Evolutionary conservation across 2,329 filamentous ascomycete species (phyloP), one percentile per base, ranked within the genome.

Genomic region (Microsporum audouinii): DNA sequence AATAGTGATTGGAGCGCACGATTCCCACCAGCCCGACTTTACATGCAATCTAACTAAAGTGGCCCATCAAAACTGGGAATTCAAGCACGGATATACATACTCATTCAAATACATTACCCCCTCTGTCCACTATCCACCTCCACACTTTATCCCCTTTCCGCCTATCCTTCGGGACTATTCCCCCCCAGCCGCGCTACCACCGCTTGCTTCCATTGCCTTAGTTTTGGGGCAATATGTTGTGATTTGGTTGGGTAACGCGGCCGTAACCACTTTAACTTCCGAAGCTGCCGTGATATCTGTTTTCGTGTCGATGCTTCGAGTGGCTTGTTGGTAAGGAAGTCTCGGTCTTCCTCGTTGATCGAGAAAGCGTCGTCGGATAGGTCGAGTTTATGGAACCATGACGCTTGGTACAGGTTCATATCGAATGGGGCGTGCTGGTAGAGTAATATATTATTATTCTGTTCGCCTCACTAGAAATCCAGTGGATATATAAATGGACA

Each of bases 21-120:
- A 57, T 57, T 57, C 55, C 55, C 55, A 57, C 55, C 55, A 29
- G 55, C 55, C 49, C 55, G 27, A 33, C 49, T 27, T 1, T 53
- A 53, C 49, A 53, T 53, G 49, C 29, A 53, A 34, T 33, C 27
- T 53, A 53, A 53, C 3, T 33, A 12, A 3, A 14, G 39, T 33
- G 49, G 27, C 49, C 29, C 34, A 41, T 29, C 55, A 57, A 39
- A 33, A 31, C 55, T 53, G 14, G n/a, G 12, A 23, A 23, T 12
- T 17, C 43, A 47, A 47, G 17, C 17, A 10, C 43, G 27, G 2
- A 29, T 12, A 36, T 36, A 5, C 5, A 36, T 36, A 36, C 34
- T 10, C 5, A 10, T 5, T 36, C 34, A 36, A 36, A 36, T 10
- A 36, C n/a, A 17, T 10, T 10, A 12, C 7, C 1, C 1, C 23